phyloP scores from a whole-genome alignment of 2,329 filamentous ascomycete species.

The Akanthomyces dipterigenus region DNA sequence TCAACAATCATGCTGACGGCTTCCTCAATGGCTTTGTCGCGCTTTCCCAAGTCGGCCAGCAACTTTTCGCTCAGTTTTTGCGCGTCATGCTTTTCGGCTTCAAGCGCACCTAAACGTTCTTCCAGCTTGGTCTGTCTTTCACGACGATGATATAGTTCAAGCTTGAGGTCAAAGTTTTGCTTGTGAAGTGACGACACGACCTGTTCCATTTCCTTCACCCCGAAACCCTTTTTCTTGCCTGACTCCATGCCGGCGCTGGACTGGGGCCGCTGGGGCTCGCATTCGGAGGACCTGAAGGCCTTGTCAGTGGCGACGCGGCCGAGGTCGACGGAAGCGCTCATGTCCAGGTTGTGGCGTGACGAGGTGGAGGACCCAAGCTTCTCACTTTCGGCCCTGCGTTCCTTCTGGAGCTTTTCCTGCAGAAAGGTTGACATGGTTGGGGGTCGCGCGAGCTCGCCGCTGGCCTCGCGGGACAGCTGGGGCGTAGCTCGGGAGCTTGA shows the following conservation, averaged over 20 bases:
- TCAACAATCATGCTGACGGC: conserved; percentile 63
- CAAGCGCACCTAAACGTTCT: conserved; percentile 47
- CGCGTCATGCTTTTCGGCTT: conserved; percentile 46
- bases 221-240: conserved; percentile 47
- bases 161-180: conserved; percentile 70
- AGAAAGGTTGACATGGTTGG: conserved; percentile 43
- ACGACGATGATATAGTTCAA: conserved; percentile 63
- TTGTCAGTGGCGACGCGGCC: conserved; percentile 31
- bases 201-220: conserved; percentile 63
- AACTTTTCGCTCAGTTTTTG: conserved; percentile 54
- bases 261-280: conserved; percentile 33
- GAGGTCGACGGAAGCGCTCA: conserved; percentile 33
- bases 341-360: conserved; percentile 30
- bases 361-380: conserved; percentile 26
- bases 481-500: conserved; percentile 35
- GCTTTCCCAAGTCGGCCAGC: conserved; percentile 54
- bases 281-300: conserved; percentile 28
- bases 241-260: conserved; percentile 36
- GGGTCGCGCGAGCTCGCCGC: conserved; percentile 34
- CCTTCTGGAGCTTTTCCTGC: conserved; percentile 47
- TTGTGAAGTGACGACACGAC: conserved; percentile 64
- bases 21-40: conserved; percentile 64
- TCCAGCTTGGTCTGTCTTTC: conserved; percentile 57
- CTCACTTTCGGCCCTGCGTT: conserved; percentile 43
- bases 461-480: conserved; percentile 35